These are phyloP conservation scores for Acer saccharum DNA, from an alignment of 345 rosid species.

Conservation along the genomic window DNA sequence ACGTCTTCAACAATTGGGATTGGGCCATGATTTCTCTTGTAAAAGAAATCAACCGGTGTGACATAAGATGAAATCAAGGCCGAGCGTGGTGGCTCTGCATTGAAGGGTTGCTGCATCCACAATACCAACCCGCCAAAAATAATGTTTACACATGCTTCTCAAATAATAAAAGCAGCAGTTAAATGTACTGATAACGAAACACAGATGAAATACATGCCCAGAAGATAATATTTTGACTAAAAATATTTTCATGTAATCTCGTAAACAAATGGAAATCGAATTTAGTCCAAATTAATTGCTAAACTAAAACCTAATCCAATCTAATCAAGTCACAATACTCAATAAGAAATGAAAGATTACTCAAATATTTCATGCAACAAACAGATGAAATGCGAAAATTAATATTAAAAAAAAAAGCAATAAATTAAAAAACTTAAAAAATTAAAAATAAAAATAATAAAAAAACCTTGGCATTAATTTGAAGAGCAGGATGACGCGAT, in stretches of 20 bases:
- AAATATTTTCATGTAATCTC: not conserved
- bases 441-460: not conserved
- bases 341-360: not conserved
- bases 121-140: not conserved
- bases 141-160: not conserved
- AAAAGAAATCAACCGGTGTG: constrained; percentile 86
- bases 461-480: constrained; percentile 71
- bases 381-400: not conserved
- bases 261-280: not conserved
- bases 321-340: not conserved
- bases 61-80: constrained; percentile 69
- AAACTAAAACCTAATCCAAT: not conserved
- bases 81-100: constrained; percentile 88
- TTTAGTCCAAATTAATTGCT: no score
- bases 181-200: no score
- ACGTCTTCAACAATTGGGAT: constrained; percentile 82
- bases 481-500: constrained; percentile 70
- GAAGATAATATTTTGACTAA: not conserved
- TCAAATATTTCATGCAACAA: not conserved
- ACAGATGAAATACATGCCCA: not conserved
- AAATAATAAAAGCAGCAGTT: no score
- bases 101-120: constrained; percentile 77
- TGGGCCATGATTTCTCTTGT: constrained; percentile 95
- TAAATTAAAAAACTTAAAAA: not conserved
- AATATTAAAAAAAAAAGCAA: not conserved